Evolutionary conservation across 805 yeast species (phyloP).

Genomic region (Teunomyces barrocoloradensis): DNA sequence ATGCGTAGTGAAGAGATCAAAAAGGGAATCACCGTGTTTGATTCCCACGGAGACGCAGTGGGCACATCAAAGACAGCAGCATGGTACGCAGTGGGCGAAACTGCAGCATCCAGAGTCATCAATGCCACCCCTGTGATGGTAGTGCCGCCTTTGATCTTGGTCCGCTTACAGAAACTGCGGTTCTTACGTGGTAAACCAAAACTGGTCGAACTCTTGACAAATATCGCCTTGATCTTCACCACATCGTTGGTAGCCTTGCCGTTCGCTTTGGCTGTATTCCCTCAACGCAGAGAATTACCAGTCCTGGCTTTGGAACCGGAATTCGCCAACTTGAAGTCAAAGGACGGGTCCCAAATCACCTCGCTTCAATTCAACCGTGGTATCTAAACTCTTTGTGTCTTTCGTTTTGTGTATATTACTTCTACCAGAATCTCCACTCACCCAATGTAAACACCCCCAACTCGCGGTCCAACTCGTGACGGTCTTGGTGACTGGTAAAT

Average conservation of each 20-base stretch:
- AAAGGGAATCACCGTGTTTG: slow-evolving; percentile 75
- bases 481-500: slow-evolving; percentile 36
- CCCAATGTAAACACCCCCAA: slow-evolving; percentile 43
- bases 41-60: slow-evolving; percentile 58
- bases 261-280: slow-evolving; percentile 93
- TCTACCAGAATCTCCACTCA: slow-evolving; percentile 65
- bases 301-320: slow-evolving; percentile 62
- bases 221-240: slow-evolving; percentile 78
- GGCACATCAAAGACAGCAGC: slow-evolving; percentile 85
- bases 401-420: slow-evolving; percentile 8
- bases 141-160: slow-evolving; percentile 83
- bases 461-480: slow-evolving; percentile 47
- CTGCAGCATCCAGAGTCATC: slow-evolving; percentile 91
- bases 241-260: slow-evolving; percentile 90
- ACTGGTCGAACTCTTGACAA: slow-evolving; percentile 64
- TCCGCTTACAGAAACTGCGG: slow-evolving; percentile 65
- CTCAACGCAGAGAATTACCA: slow-evolving; percentile 71
- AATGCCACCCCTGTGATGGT: slow-evolving; percentile 99
- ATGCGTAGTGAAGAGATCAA: slow-evolving; percentile 95
- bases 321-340: slow-evolving; percentile 59
- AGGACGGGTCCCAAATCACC: slow-evolving; percentile 54
- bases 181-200: slow-evolving; percentile 66
- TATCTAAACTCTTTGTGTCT: slow-evolving; percentile 44
- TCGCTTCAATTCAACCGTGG: slow-evolving; percentile 90
- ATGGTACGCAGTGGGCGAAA: slow-evolving; percentile 89